Evolutionary conservation across 2,329 filamentous ascomycete genomes (phyloP).

Genomic region (Biscogniauxia mediterranea): DNA sequence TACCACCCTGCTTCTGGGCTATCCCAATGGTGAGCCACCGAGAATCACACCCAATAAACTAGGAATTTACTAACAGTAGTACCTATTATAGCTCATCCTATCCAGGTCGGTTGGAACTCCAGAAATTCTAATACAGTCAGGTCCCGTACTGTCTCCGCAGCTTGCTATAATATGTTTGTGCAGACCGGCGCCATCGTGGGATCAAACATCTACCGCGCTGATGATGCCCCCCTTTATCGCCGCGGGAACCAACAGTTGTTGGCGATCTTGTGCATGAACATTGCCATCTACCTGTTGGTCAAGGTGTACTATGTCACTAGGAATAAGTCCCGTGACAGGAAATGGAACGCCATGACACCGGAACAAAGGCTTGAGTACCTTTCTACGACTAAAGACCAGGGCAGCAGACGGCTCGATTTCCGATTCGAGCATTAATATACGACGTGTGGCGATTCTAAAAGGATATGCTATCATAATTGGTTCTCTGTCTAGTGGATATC

Average conservation of each 20-base stretch:
- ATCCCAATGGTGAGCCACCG: slow-evolving; percentile 37
- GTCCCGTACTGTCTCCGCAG: slow-evolving; percentile 54
- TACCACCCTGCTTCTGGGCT: slow-evolving; percentile 41
- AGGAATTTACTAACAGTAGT: background rate
- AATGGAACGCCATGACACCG: slow-evolving; percentile 46
- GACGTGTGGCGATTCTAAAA: background rate
- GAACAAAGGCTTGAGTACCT: slow-evolving; percentile 49
- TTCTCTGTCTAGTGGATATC: too few species aligned
- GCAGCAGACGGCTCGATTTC: slow-evolving; percentile 43
- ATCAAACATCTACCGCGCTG: slow-evolving; percentile 46
- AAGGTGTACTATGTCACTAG: slow-evolving; percentile 50
- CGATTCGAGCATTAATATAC: slow-evolving; percentile 35
- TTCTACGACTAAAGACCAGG: slow-evolving; percentile 38
- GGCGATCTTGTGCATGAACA: slow-evolving; percentile 45
- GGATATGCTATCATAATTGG: too few species aligned
- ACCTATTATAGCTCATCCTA: slow-evolving; percentile 15
- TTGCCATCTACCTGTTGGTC: slow-evolving; percentile 45
- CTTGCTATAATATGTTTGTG: slow-evolving; percentile 50
- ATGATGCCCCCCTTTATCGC: slow-evolving; percentile 52
- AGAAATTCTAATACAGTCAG: slow-evolving; percentile 57
- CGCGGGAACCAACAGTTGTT: slow-evolving; percentile 53
- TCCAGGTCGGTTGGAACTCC: slow-evolving; percentile 34
- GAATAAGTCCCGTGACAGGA: slow-evolving; percentile 42
- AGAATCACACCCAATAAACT: background rate
- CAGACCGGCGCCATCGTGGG: slow-evolving; percentile 31